phyloP scores from a whole-genome alignment of 345 rosid species.

The Dipteronia sinensis region DNA sequence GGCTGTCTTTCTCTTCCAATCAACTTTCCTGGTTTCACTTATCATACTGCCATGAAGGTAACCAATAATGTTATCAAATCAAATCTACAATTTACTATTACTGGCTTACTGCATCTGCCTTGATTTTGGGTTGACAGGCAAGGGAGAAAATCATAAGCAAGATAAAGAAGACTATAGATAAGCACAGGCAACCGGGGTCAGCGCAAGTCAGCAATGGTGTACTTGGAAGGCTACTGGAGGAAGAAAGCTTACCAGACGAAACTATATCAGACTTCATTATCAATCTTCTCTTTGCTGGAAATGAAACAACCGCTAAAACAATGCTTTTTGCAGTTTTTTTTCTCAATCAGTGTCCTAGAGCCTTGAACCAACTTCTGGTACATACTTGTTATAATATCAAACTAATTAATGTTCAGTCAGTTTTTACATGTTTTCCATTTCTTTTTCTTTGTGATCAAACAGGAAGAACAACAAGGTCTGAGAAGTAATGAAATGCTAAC shows the following conservation, averaged over 20 bases:
- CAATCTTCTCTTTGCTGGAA: conserved; percentile 87
- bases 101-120: too few species aligned
- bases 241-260: conserved; percentile 68
- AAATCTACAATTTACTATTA: background rate
- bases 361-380: conserved; percentile 66
- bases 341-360: conserved; percentile 66
- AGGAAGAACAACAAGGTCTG: conserved; percentile 75
- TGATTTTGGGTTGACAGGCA: conserved; percentile 43
- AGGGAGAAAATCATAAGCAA: conserved; percentile 64
- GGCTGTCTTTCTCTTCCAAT: conserved; percentile 89
- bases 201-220: conserved; percentile 45
- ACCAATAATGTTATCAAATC: background rate
- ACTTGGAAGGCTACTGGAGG: conserved; percentile 67
- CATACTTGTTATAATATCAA: too few species aligned
- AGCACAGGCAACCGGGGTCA: conserved; percentile 30
- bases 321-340: conserved; percentile 82
- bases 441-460: conserved; percentile 8
- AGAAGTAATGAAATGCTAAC: conserved; percentile 37
- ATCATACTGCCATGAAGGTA: conserved; percentile 80
- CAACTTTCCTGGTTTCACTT: conserved; percentile 73
- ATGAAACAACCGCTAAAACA: conserved; percentile 85
- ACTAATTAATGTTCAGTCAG: too few species aligned
- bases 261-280: conserved; percentile 76
- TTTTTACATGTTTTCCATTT: background rate
- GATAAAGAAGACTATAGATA: conserved; percentile 54